Conservation (phyloP, 2,329 filamentous ascomycete species). For the Xylaria sp. region DNA sequence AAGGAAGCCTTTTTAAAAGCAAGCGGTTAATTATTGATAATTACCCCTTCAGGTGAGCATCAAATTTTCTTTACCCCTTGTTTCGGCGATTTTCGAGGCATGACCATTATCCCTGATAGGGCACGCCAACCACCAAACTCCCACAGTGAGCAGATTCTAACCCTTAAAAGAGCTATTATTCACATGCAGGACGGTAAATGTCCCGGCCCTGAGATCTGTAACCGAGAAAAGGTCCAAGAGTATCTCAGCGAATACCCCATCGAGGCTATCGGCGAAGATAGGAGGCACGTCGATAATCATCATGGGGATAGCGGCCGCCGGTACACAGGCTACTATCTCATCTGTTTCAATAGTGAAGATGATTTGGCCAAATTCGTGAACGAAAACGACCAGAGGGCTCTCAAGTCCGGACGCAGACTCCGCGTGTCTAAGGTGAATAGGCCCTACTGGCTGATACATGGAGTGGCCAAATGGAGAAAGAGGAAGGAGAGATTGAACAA, state of each 20-base stretch:
- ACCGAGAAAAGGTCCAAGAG: slow-evolving; percentile 9
- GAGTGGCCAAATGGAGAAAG: too few relatives aligned
- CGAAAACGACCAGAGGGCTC: slow-evolving; percentile 17
- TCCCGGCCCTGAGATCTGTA: slow-evolving; percentile 16
- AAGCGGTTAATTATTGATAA: slow-evolving; percentile 11
- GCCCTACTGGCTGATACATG: too few relatives aligned
- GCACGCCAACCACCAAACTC: slow-evolving; percentile 13
- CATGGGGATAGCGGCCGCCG: neutral
- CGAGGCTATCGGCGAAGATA: slow-evolving; percentile 16
- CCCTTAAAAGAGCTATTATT: slow-evolving; percentile 20
- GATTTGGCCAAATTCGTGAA: slow-evolving; percentile 17
- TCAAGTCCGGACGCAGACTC: slow-evolving; percentile 13
- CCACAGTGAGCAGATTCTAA: slow-evolving; percentile 10
- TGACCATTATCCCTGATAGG: neutral
- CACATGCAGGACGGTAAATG: slow-evolving; percentile 21
- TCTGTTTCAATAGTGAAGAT: slow-evolving; percentile 18
- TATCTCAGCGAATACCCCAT: slow-evolving; percentile 19
- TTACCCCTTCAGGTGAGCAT: slow-evolving; percentile 15
- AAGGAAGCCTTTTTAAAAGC: slow-evolving; percentile 10
- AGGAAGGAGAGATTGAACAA: too few relatives aligned
- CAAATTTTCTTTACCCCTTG: neutral
- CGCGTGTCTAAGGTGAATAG: neutral
- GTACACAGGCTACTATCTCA: slow-evolving; percentile 1
- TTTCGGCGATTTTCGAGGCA: neutral
- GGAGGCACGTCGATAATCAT: slow-evolving; percentile 14